Evolutionary conservation across 2,329 filamentous ascomycete species (phyloP).

Genomic region (Alternaria conjuncta): DNA sequence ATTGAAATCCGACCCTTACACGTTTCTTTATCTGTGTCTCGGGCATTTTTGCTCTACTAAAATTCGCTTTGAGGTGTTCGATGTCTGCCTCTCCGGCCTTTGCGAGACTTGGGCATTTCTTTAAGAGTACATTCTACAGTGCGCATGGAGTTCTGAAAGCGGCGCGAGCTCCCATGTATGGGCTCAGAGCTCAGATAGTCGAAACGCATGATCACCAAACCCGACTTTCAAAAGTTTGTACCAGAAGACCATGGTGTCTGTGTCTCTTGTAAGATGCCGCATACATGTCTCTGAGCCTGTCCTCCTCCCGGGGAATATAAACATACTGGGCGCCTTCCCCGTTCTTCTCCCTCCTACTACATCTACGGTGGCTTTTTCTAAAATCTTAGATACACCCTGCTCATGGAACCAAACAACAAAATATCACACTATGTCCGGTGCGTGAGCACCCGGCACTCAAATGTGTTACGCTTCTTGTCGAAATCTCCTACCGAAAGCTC

Average conservation of each 20-base stretch:
- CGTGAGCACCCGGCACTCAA: too few species aligned
- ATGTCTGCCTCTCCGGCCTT: not conserved
- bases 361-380: too few species aligned
- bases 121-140: not conserved
- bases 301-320: not conserved
- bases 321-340: accelerated
- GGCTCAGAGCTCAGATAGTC: too few species aligned
- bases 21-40: not conserved
- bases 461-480: too few species aligned
- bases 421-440: too few species aligned
- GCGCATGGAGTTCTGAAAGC: not conserved
- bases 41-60: not conserved
- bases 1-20: not conserved
- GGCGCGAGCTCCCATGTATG: accelerated
- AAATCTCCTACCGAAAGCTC: too few species aligned
- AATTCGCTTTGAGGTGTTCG: accelerated
- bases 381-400: too few species aligned
- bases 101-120: not conserved
- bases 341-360: not conserved
- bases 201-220: not conserved
- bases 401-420: too few species aligned
- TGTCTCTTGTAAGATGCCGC: not conserved
- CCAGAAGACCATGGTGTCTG: not conserved
- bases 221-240: not conserved
- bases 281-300: not conserved